These are phyloP conservation scores for Adansonia grandidieri DNA, from an alignment of 441 rosid genomes.

Conservation along the genomic window DNA sequence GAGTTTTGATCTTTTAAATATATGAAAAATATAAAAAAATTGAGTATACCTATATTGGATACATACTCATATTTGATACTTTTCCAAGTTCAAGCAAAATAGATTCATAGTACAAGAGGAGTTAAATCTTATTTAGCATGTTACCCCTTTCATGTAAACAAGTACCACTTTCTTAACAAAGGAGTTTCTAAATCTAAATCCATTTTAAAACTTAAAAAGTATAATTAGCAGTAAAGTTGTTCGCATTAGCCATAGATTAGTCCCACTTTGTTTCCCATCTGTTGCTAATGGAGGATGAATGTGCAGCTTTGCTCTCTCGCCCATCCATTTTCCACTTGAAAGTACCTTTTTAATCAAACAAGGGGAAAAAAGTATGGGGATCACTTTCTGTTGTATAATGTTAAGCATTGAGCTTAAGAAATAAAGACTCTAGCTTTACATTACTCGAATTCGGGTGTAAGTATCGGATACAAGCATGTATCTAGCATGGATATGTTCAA, in stretches of 20 bases:
- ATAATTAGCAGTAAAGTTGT: constrained; percentile 6
- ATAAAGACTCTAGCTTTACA: background rate
- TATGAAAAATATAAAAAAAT: no score
- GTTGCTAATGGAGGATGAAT: constrained; percentile 11
- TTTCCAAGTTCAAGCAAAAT: no score
- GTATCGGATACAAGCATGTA: no score
- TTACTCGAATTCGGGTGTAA: no score
- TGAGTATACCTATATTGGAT: no score
- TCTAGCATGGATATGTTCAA: no score
- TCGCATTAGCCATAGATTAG: background rate
- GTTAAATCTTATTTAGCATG: no score
- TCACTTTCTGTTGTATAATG: background rate
- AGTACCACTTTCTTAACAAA: background rate
- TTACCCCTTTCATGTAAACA: no score
- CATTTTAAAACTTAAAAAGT: background rate
- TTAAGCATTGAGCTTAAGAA: background rate
- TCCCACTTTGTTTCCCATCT: background rate
- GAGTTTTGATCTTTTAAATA: no score
- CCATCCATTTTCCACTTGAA: background rate
- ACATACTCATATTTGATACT: no score
- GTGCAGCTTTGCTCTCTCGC: background rate
- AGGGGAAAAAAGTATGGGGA: background rate
- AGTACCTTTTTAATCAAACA: background rate
- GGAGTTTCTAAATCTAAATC: background rate
- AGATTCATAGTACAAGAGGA: no score